Evolutionary conservation across 352 stramenopile species (phyloP).

Genomic region (Globisporangium polare): DNA sequence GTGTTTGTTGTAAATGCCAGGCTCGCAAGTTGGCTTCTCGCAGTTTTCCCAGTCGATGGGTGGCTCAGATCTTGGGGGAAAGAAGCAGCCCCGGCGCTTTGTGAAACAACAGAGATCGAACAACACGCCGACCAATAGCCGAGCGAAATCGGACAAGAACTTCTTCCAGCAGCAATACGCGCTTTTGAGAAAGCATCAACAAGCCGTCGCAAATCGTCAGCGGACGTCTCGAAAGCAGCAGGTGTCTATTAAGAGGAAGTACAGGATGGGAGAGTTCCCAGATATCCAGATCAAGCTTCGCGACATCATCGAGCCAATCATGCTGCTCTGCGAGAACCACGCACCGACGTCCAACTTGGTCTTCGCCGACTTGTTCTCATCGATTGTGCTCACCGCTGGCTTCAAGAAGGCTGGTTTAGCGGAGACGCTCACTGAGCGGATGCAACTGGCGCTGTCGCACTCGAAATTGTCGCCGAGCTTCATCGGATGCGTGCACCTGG

Average conservation of each 20-base stretch:
- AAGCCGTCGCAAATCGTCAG: conserved; percentile 47
- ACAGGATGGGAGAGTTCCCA: conserved; percentile 64
- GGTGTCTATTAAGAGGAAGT: conserved; percentile 65
- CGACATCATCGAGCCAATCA: conserved; percentile 67
- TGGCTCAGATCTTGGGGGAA: neutral
- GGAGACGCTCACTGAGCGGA: conserved; percentile 3
- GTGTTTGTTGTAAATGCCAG: neutral
- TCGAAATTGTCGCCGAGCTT: conserved; percentile 17
- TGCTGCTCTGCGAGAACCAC: conserved; percentile 56
- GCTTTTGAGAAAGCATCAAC: conserved; percentile 45
- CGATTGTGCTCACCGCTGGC: conserved; percentile 30
- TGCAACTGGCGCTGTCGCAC: conserved; percentile 8
- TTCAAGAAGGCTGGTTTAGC: conserved; percentile 20
- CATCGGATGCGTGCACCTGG: conserved; percentile 36
- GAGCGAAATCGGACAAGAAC: conserved; percentile 22
- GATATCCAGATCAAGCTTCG: conserved; percentile 75
- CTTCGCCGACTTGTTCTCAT: conserved; percentile 41
- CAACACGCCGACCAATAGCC: neutral
- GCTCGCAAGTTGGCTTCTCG: conserved; percentile 2
- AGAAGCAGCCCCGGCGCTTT: conserved; percentile 22
- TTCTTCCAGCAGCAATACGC: conserved; percentile 69
- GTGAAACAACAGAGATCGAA: conserved; percentile 16
- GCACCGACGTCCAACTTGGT: conserved; percentile 34
- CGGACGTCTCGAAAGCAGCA: conserved; percentile 41
- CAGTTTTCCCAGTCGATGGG: conserved; percentile 5